Evolutionary conservation across 2,329 filamentous ascomycete genomes (phyloP).

Genomic region (Colletotrichum cuscutae): DNA sequence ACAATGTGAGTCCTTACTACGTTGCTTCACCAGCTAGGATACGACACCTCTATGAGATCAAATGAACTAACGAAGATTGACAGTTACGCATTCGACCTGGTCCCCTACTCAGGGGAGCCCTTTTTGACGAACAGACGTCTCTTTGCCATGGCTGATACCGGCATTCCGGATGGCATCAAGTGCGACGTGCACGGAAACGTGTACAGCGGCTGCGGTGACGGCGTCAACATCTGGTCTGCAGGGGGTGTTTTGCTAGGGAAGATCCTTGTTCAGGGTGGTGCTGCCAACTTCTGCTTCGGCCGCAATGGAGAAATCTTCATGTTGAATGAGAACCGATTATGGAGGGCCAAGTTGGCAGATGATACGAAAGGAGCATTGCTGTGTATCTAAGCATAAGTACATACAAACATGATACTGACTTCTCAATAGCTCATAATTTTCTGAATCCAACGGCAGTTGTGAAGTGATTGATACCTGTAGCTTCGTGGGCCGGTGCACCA

Average conservation of each 20-base stretch:
- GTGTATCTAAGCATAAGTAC: constrained; percentile 11
- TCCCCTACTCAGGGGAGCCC: constrained; percentile 39
- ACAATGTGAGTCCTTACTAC: constrained; percentile 34
- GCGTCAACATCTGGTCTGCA: constrained; percentile 59
- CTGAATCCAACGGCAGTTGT: not conserved
- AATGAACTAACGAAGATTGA: constrained; percentile 34
- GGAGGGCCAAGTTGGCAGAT: constrained; percentile 47
- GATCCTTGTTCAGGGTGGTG: constrained; percentile 52
- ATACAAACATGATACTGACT: not conserved
- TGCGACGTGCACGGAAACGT: constrained; percentile 59
- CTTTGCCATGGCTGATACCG: constrained; percentile 60
- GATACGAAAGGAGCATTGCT: constrained; percentile 42
- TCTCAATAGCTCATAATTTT: not conserved
- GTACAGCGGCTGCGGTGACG: constrained; percentile 60
- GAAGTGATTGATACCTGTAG: not conserved
- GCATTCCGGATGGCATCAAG: constrained; percentile 60
- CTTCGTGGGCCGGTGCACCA: too few relatives aligned
- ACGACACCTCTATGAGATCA: too few relatives aligned
- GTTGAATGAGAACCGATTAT: constrained; percentile 58
- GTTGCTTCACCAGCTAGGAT: not conserved
- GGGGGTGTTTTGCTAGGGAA: constrained; percentile 57
- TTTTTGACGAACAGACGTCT: constrained; percentile 56
- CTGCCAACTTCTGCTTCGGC: constrained; percentile 61
- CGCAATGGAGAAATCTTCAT: constrained; percentile 54
- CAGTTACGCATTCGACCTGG: constrained; percentile 50